Evolutionary conservation across 352 stramenopile species (phyloP), one percentile per base, ranked within the genome.

Genomic region (Elongisporangium senticosum): DNA sequence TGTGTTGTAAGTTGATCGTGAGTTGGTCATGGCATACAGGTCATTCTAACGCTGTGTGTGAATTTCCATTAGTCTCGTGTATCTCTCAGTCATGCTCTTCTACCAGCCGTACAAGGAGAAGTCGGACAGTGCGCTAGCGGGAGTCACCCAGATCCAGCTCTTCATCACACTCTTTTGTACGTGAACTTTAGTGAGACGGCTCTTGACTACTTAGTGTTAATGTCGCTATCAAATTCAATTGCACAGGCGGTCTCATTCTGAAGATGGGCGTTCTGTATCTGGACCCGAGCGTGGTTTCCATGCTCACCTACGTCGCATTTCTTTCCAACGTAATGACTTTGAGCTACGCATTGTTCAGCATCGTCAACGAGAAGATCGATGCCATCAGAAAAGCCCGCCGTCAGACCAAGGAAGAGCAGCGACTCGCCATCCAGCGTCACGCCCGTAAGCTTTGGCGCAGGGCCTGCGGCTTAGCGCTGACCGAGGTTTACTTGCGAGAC

Each of bases 101-200:
- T 82, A 74, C 37, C 65, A 90, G 56, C 82, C 82, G 11, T 90
- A 82, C 59, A 83, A 81, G 51, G 71, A 87, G 5, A 57, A 53
- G 4, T 87, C 79, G 0, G 79, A 92, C 49, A 90, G 76, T 55
- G 70, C 76, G 7, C 76, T 92, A 14, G 74, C 82, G 14, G 69
- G 77, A 7, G 60, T 87, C 49, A 82, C 74, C 20, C 75, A 92
- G 33, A 87, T 92, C 58, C 77, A 92, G 61, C 69, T 92, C 40
- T 92, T 90, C 63, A 62, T 90, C 67, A 89, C 79, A 19, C 64
- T 92, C 6, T 92, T 92, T 39, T 89, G 82, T 91, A 67, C 52
- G 75, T 72, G 23, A 22, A 51, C 49, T 40, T 13, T 52, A 22
- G 7, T 53, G 4, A 51, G 53, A 6, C 3, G 47, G n/a, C 21